phyloP scores from a whole-genome alignment of 163 green algal species.

The Scenedesmus sp. region DNA sequence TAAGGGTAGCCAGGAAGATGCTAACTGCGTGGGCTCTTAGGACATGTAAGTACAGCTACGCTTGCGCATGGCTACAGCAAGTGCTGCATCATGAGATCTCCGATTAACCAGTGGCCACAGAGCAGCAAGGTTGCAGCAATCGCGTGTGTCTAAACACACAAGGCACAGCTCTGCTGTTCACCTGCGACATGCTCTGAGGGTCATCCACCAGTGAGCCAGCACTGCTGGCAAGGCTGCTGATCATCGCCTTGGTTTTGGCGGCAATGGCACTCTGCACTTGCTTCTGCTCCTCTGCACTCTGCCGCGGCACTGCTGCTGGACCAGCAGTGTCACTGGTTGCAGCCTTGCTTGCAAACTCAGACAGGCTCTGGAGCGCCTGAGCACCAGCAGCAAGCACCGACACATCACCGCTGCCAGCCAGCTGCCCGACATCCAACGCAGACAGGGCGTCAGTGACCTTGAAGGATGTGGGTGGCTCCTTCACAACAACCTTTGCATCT shows the following conservation, averaged over 20 bases:
- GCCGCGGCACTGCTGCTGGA: neutral
- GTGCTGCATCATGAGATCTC: too few relatives aligned
- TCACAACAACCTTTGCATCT: neutral
- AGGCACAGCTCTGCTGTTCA: neutral
- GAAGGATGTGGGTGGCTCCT: slow-evolving; percentile 1
- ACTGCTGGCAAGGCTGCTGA: neutral
- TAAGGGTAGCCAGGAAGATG: too few relatives aligned
- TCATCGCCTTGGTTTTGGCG: slow-evolving; percentile 21
- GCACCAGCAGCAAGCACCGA: slow-evolving; percentile 32
- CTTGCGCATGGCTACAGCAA: too few relatives aligned
- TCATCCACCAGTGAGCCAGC: neutral
- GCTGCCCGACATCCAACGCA: slow-evolving; percentile 8
- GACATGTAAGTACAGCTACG: too few relatives aligned
- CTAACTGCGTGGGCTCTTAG: too few relatives aligned
- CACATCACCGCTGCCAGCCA: slow-evolving; percentile 21
- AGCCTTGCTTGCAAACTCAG: neutral
- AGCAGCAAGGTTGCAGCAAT: too few relatives aligned
- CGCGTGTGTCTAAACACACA: neutral
- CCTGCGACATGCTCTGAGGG: slow-evolving; percentile 37
- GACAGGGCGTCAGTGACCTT: slow-evolving; percentile 34
- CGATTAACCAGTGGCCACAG: too few relatives aligned
- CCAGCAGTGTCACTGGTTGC: neutral
- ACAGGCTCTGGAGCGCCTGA: slow-evolving; percentile 1
- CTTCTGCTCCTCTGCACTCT: neutral
- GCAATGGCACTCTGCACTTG: slow-evolving; percentile 17